Evolutionary conservation across 1,284 basidiomycete genomes (phyloP).

Genomic region (Lignosus rhinocerotis): DNA sequence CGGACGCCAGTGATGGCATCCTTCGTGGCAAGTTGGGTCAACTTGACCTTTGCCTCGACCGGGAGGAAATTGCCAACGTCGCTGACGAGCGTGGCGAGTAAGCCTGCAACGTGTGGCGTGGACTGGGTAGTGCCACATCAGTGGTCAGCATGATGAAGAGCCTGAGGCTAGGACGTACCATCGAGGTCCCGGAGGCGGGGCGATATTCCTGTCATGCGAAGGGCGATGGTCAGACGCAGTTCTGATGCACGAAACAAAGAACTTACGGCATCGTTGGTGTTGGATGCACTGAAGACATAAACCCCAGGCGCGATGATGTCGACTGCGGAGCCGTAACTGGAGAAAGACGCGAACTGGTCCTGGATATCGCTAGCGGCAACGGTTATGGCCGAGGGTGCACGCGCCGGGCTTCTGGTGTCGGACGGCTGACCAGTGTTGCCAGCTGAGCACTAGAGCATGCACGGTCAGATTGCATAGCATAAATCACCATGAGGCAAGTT

Average conservation of each 20-base stretch:
- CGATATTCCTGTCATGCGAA: background rate
- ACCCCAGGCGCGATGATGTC: constrained; percentile 1
- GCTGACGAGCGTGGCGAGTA: constrained; percentile 35
- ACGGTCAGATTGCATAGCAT: background rate
- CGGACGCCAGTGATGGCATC: constrained; percentile 29
- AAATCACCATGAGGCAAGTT: no score
- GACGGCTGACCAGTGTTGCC: background rate
- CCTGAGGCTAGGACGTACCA: background rate
- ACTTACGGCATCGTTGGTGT: background rate
- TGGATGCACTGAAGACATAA: background rate
- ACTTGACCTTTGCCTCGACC: constrained; percentile 22
- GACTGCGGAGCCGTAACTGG: background rate
- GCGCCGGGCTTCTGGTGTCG: background rate
- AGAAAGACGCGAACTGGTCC: background rate
- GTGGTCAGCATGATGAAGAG: background rate
- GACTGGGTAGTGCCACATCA: constrained; percentile 15
- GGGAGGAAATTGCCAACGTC: constrained; percentile 30
- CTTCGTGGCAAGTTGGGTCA: constrained; percentile 25
- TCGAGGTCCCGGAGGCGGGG: background rate
- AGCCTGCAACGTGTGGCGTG: constrained; percentile 34
- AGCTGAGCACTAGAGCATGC: background rate
- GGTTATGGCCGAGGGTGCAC: background rate
- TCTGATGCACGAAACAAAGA: background rate
- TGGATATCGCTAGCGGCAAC: background rate
- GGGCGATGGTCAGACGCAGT: background rate